Base-by-base conservation (phyloP, 1,139 yeast genomes). In the Scheffersomyces segobiensis region DNA sequence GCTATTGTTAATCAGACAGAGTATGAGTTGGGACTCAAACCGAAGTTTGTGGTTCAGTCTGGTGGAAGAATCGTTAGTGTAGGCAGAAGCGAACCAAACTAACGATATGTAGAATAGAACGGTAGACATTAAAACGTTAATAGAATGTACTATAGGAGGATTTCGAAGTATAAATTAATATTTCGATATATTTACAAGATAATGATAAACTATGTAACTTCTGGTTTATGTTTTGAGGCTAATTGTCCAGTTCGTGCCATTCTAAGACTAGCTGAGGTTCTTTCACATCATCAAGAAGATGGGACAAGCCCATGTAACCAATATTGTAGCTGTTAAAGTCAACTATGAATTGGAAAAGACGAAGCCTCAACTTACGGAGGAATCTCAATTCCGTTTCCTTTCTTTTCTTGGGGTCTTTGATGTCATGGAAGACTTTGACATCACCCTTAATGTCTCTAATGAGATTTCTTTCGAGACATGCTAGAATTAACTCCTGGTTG, bases 401-500 rank as follows among this genome's bases (percentile, higher is more conserved):
- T 56, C 60, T 61, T 22, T 59, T 60, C 3, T 59, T 57, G 26
- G 62, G 66, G 51, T 63, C 67, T 19, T 61, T 56, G 20, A 63
- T 61, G 3, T 57, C 39, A 47, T 66, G 66, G 39, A 63, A 62
- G 47, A 58, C 42, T 12, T 64, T 60, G 6, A 65, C 57, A n/a
- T 68, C 69, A 7, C 57, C 52, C 39, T 67, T 66, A 46, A 76
- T 58, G 58, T 75, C 74, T 2, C 58, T 55, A 3, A 84, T 70
- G 56, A 86, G 67, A 21, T 84, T 83, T 53, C 89, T 74, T 60
- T 83, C 86, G 50, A 84, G 64, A 61, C 87, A 81, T 2, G 85
- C 80, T 47, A 71, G 62, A 1, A 84, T 62, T 47, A 85, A 66
- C 63, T 86, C 89, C 59, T 74, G 74, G 46, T 72, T 68, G 18